Base-by-base conservation (phyloP, 169 alveolate species). In the Eimeria nieschulzi region DNA sequence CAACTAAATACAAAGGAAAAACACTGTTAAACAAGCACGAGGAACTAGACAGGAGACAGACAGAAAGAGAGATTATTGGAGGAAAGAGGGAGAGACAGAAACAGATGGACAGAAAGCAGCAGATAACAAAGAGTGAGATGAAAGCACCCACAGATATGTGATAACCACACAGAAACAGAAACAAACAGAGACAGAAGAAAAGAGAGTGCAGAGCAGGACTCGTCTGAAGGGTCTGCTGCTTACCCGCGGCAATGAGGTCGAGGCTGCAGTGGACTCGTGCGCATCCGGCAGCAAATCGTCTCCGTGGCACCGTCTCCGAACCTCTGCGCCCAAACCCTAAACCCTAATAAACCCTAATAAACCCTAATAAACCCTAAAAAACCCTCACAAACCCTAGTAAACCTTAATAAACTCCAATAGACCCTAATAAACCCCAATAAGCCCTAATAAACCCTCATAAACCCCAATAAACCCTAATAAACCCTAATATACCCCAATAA, bases 261-360 rank as follows among this genome's bases (percentile, higher is more conserved):
- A 23, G 23, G 80, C 86, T 2, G 86, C 76, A 1, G 92, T 53
- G 15, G 92, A 86, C 56, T 64, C 79, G 25, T 59, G 76, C 23
- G 70, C 86, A 53, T 71, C 56, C 7, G 75, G 86, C 19, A 86
- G 64, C 71, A 86, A 25, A 53, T 86, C 92, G 9, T 59, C 86
- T 9, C 84, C 92, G 21, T 86, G 92, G 53, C 64, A 51, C 66
- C 92, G 1, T 5, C 92, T 73, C 39, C 72, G 71, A 51, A 86
- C 71, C 54, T 86, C 92, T 86, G 92, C 66, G 53, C 51, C 25
- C 80, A 71, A 71, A 71, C 80, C 56, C 80, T 71, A 26, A 71
- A 26, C 80, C 80, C 80, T 71, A n/a, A 26, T 26, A 25, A 71
- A 71, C 56, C 80, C 56, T 26, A 10, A 71, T 23, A 71, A 71